Evolutionary conservation across 257 asterid genomes (phyloP), one percentile per base, ranked within the genome.

Genomic region (Solanum lignicaule): DNA sequence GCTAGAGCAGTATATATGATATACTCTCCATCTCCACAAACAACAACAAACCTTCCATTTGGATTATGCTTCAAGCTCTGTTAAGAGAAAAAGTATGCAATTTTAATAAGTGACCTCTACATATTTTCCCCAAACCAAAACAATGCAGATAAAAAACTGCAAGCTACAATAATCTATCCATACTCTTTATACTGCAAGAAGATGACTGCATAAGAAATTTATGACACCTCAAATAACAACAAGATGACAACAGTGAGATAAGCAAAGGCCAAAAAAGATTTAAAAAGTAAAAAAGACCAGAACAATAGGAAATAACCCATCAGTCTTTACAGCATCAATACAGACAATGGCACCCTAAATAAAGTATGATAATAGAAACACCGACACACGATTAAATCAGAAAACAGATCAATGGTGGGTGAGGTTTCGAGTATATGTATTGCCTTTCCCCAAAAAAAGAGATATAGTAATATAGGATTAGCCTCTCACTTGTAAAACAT

Each of bases 41-140:
- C 99, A 89, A 98, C 98, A 87, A 98, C 99, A 79, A 98, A 96
- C 94, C 99, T 92, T 86, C 99, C 99, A 93, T 96, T 98, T 66
- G 99, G 99, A 87, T 96, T 96, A 93, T 96, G 99, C 95, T 95
- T 96, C 90, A 96, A 94, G 91, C 93, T 95, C 99, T 96, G 95
- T 86, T 27, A 25, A 27, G 32, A 89, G 39, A 76, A 41, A 85
- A 32, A 33, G 83, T 46, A 29, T 72, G 88, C 58, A 35, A 33
- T 39, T 55, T 41, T 78, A 78, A 8, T 23, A 62, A 68, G 87
- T 84, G 60, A 91, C 20, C 41, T 48, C 29, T 48, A 46, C 43
- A 82, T 48, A 82, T 48, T 41, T 41, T 82, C 86, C 31, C 27
- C 86, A 31, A 48, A 10, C 43, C 69, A 82, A 82, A 55, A 46